A percentile compares a stretch with the other conserved stretches of the same genome.
These are phyloP conservation scores for Speleostelium caveatum DNA, from an alignment of 78 protist species.

Conservation along the genomic window DNA sequence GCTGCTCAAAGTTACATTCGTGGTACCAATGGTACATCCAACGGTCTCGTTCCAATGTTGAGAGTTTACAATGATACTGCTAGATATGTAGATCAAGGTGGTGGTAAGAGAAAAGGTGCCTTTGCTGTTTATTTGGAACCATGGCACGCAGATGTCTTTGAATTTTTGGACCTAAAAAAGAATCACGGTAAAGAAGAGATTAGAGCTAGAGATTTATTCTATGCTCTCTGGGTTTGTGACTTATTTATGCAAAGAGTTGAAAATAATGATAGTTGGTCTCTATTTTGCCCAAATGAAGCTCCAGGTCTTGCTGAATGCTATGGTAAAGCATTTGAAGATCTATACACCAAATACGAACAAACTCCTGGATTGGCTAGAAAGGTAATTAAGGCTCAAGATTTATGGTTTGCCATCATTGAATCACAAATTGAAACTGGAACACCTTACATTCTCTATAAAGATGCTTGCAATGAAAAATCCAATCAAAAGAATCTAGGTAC, in stretches of 20 bases:
- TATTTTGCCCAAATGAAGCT: conserved; percentile 96
- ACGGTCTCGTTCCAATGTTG: conserved; percentile 99
- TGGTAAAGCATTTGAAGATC: conserved; percentile 94
- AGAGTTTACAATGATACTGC: conserved; percentile 98
- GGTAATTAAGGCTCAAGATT: conserved; percentile 93
- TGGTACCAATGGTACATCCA: conserved; percentile 95
- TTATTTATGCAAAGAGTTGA: conserved; percentile 98
- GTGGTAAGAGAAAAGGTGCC: conserved; percentile 98
- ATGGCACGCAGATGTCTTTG: conserved; percentile 98
- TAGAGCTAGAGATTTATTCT: conserved; percentile 98
- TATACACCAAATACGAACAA: conserved; percentile 93
- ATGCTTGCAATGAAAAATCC: conserved; percentile 96
- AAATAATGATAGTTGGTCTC: conserved; percentile 93
- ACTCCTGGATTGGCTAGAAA: conserved; percentile 85
- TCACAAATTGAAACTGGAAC: conserved; percentile 99
- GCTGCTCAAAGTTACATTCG: conserved; percentile 93
- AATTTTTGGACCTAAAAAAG: conserved; percentile 91
- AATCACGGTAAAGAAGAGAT: conserved; percentile 94
- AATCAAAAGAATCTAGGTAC: conserved; percentile 98
- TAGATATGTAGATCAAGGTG: conserved; percentile 98
- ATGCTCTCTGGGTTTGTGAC: conserved; percentile 99
- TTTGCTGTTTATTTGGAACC: conserved; percentile 99
- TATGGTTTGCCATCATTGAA: conserved; percentile 98
- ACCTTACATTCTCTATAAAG: conserved; percentile 99
- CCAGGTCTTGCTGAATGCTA: conserved; percentile 93